These are phyloP conservation scores for Leishmania arabica DNA, from an alignment of 208 protist species.

Conservation along the genomic window DNA sequence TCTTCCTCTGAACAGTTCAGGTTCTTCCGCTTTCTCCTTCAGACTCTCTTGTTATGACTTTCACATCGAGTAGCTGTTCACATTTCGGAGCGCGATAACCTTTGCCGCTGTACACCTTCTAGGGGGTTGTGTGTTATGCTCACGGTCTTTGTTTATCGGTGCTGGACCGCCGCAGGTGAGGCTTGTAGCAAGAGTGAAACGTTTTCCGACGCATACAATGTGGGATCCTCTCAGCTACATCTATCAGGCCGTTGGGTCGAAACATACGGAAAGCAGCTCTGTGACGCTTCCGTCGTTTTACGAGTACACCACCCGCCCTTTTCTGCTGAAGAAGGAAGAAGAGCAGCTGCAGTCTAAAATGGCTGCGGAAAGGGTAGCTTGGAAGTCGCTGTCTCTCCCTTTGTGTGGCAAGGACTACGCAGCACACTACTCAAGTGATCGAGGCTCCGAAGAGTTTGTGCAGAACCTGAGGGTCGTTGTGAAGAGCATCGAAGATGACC, in stretches of 20 bases:
- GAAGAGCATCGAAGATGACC: not conserved
- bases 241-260: not conserved
- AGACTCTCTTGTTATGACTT: too few relatives aligned
- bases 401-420: not conserved
- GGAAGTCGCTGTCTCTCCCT: not conserved
- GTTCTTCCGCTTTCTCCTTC: not conserved
- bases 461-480: not conserved
- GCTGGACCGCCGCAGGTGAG: too few relatives aligned
- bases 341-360: not conserved
- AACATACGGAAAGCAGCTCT: not conserved
- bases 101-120: too few relatives aligned
- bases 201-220: not conserved
- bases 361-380: not conserved
- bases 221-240: slow-evolving; percentile 11
- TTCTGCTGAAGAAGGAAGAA: not conserved
- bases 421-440: not conserved
- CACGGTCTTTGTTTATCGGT: not conserved
- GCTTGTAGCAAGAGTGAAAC: not conserved
- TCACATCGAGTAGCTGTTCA: too few relatives aligned
- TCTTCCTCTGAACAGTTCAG: not conserved
- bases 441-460: not conserved
- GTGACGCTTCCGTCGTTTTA: slow-evolving; percentile 2
- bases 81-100: too few relatives aligned
- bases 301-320: not conserved
- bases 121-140: too few relatives aligned